These are phyloP conservation scores for Metschnikowia shivogae DNA, from an alignment of 805 yeast genomes.

Conservation along the genomic window DNA sequence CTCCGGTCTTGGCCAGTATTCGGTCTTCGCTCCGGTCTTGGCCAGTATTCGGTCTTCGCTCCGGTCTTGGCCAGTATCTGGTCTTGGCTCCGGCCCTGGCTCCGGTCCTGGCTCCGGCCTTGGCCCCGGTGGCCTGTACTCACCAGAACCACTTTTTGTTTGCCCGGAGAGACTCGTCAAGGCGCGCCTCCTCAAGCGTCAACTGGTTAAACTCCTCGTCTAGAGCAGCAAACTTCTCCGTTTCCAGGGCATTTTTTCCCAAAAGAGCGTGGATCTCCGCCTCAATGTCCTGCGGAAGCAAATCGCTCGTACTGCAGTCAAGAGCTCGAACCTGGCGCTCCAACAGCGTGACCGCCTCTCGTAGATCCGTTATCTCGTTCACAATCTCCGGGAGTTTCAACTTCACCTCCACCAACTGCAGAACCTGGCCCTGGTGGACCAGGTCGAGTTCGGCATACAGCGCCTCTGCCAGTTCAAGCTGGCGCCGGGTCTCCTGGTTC, in stretches of 20 bases:
- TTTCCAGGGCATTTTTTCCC: constrained; percentile 33
- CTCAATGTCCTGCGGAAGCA: constrained; percentile 37
- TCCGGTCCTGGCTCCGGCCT: too few species aligned
- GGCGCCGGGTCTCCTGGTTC: constrained; percentile 70
- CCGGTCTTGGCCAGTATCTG: too few species aligned
- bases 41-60: too few species aligned
- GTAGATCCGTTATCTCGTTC: constrained; percentile 68
- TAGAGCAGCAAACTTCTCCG: constrained; percentile 35
- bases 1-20: too few species aligned
- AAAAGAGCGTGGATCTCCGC: constrained; percentile 33
- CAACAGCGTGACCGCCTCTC: constrained; percentile 36
- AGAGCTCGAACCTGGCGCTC: constrained; percentile 37
- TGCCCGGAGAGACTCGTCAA: constrained; percentile 21
- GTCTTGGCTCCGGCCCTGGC: too few species aligned
- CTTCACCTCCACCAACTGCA: constrained; percentile 78
- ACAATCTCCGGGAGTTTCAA: constrained; percentile 67
- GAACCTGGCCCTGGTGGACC: constrained; percentile 83
- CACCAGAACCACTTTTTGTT: constrained; percentile 31
- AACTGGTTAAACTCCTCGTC: constrained; percentile 34
- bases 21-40: too few species aligned
- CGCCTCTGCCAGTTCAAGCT: constrained; percentile 64
- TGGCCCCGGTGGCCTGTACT: too few species aligned
- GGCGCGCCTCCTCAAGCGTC: constrained; percentile 23
- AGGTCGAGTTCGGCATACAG: constrained; percentile 51
- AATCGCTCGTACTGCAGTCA: constrained; percentile 17